phyloP scores from a whole-genome alignment of 225 moss, liverwort and hornwort genomes.

The Antitrichia curtipendula region DNA sequence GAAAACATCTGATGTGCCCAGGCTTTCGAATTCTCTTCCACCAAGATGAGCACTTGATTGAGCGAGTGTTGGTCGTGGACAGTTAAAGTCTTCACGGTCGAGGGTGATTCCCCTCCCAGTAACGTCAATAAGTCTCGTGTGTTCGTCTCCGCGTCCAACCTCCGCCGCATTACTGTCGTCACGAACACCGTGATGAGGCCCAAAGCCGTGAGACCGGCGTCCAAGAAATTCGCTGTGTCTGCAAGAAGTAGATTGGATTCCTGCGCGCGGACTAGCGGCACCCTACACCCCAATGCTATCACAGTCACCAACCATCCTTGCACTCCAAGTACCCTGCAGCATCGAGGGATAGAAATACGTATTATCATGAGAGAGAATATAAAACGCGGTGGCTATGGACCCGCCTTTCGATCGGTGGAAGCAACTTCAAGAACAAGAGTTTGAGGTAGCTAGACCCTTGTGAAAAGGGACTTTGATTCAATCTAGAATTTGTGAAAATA shows the following conservation, averaged over 20 bases:
- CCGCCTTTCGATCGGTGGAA: no score
- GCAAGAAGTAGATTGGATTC: conserved; percentile 4
- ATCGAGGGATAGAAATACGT: not conserved
- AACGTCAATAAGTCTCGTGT: conserved; percentile 5
- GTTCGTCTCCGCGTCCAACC: conserved; percentile 19
- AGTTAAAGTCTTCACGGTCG: not conserved
- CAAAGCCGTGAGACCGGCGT: conserved; percentile 17
- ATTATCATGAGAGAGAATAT: not conserved
- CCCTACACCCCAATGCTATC: not conserved
- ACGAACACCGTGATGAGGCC: not conserved
- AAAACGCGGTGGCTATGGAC: not conserved
- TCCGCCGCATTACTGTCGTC: not conserved
- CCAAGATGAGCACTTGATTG: not conserved
- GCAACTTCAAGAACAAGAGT: not conserved
- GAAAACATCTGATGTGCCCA: conserved; percentile 18
- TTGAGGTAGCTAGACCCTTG: not conserved
- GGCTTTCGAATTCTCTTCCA: not conserved
- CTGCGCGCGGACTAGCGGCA: not conserved
- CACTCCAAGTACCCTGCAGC: not conserved
- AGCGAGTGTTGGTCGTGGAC: not conserved
- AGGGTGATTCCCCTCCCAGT: not conserved
- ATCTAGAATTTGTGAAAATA: not conserved
- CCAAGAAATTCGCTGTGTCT: conserved; percentile 6
- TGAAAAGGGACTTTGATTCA: not conserved
- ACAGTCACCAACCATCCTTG: not conserved